These are phyloP conservation scores for Thelephora terrestris DNA, from an alignment of 1,284 basidiomycete species.

Conservation along the genomic window DNA sequence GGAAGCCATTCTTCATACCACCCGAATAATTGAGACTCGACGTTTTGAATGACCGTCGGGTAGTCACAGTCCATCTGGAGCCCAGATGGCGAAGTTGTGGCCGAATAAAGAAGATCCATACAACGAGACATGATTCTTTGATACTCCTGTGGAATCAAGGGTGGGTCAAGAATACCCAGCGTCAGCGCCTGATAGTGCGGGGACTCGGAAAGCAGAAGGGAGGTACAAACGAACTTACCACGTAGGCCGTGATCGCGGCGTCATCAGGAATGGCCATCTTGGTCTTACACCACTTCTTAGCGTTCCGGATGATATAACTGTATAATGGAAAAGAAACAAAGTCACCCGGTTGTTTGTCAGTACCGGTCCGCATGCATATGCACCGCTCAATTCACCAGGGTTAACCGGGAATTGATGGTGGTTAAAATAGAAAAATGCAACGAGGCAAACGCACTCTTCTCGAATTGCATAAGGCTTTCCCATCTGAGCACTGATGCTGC, in stretches of 20 bases:
- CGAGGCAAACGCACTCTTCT: conserved; percentile 59
- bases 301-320: conserved; percentile 84
- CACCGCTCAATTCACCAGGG: not conserved
- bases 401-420: no score
- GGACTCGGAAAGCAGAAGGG: not conserved
- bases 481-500: conserved; percentile 89
- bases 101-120: conserved; percentile 85
- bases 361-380: conserved; percentile 4
- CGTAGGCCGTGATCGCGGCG: conserved; percentile 54
- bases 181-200: not conserved
- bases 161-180: conserved; percentile 2
- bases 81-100: conserved; percentile 73
- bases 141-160: conserved; percentile 44
- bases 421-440: conserved; percentile 10
- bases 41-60: conserved; percentile 70
- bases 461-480: conserved; percentile 81
- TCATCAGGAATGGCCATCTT: conserved; percentile 56
- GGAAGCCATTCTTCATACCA: conserved; percentile 57
- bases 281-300: conserved; percentile 59
- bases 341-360: conserved; percentile 8
- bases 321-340: conserved; percentile 2
- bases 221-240: conserved; percentile 36
- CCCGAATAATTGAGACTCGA: conserved; percentile 68
- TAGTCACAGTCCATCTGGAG: conserved; percentile 86
- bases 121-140: conserved; percentile 84